These are phyloP conservation scores for Cladosporium austrohemisphaericum DNA, from an alignment of 2,329 filamentous ascomycete genomes.

Conservation along the genomic window DNA sequence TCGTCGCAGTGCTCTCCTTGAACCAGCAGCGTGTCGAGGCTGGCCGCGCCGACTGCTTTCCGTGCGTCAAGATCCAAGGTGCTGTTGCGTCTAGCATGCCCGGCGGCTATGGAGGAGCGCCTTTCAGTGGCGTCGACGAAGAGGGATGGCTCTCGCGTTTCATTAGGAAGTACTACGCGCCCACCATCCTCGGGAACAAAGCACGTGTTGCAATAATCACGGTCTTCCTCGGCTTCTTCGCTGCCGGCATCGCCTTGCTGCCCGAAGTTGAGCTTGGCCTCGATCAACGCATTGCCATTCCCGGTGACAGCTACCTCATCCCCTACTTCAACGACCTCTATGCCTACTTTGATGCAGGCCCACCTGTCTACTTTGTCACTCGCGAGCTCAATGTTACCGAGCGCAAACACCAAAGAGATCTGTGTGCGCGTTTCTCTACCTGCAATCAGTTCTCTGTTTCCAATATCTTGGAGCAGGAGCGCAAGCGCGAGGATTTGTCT, in stretches of 20 bases:
- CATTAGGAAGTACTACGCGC: constrained; percentile 86
- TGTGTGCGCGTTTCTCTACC: constrained; percentile 87
- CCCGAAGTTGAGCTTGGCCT: constrained; percentile 82
- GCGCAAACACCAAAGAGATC: constrained; percentile 71
- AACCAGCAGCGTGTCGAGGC: constrained; percentile 91
- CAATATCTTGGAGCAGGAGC: constrained; percentile 89
- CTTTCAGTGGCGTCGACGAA: constrained; percentile 68
- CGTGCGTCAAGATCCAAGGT: constrained; percentile 78
- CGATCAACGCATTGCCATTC: constrained; percentile 91
- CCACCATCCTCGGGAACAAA: constrained; percentile 72
- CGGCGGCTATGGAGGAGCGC: constrained; percentile 59
- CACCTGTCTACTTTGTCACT: constrained; percentile 94
- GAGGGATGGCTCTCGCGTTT: constrained; percentile 81
- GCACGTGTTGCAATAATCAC: constrained; percentile 73
- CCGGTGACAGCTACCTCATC: constrained; percentile 90
- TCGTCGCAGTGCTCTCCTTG: constrained; percentile 82
- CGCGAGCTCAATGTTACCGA: constrained; percentile 74
- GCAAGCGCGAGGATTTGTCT: constrained; percentile 81
- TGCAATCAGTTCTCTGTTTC: constrained; percentile 80
- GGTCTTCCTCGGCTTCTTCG: constrained; percentile 82
- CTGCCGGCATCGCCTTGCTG: constrained; percentile 77
- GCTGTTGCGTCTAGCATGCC: constrained; percentile 61
- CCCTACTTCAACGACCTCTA: constrained; percentile 96
- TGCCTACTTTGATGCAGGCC: constrained; percentile 83
- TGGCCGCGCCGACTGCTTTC: constrained; percentile 84